phyloP scores from a whole-genome alignment of 164 flowering plant species.

The Sextonia rubra region DNA sequence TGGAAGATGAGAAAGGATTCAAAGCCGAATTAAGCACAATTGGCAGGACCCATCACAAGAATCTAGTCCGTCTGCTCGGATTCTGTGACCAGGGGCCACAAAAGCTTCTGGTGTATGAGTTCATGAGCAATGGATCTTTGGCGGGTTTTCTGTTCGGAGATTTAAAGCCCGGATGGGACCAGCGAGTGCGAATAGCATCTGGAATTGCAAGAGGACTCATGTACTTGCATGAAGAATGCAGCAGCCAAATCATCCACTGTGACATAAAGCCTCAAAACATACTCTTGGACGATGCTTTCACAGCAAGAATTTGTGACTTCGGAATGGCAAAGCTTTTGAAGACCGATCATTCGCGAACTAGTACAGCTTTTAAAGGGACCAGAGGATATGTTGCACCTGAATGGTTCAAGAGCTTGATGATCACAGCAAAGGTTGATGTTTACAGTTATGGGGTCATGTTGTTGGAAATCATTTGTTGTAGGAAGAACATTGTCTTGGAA shows the following conservation, averaged over 20 bases:
- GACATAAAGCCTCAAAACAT: conserved; percentile 39
- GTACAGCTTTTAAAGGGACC: conserved; percentile 11
- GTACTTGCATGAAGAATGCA: conserved; percentile 43
- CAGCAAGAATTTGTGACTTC: conserved; percentile 24
- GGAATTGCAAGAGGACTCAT: conserved; percentile 34
- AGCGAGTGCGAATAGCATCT: conserved; percentile 24
- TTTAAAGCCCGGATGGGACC: conserved; percentile 23
- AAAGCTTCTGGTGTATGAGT: conserved; percentile 40
- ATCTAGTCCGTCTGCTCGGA: conserved; percentile 28
- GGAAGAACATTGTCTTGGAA: conserved; percentile 9
- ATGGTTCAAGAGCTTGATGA: conserved; percentile 19
- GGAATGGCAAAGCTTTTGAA: conserved; percentile 24
- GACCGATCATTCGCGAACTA: conserved; percentile 10
- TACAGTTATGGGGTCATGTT: conserved; percentile 22
- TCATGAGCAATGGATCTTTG: conserved; percentile 34
- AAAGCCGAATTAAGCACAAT: conserved; percentile 29
- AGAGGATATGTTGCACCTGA: conserved; percentile 19
- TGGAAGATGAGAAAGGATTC: conserved; percentile 30
- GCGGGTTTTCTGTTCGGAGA: conserved; percentile 22
- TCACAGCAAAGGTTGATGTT: conserved; percentile 19
- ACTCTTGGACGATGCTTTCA: conserved; percentile 22
- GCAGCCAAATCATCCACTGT: conserved; percentile 37
- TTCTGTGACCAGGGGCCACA: conserved; percentile 36
- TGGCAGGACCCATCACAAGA: conserved; percentile 36
- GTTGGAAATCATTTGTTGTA: conserved; percentile 20